Base-by-base conservation (phyloP, 1,139 yeast genomes). In the Geotrichum siamense region DNA sequence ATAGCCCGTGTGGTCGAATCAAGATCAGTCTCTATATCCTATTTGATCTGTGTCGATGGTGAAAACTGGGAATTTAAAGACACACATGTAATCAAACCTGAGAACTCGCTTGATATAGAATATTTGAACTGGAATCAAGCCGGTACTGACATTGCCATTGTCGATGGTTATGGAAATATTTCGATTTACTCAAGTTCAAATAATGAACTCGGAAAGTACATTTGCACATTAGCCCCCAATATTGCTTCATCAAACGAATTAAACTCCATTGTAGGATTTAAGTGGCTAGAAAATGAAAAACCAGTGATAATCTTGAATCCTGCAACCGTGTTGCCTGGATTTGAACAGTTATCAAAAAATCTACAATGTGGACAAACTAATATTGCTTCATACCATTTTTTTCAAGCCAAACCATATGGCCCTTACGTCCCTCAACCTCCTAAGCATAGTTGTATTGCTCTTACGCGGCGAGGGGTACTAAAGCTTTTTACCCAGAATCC, bases 211-310 rank as follows among this genome's bases (percentile, higher is more conserved):
- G 61, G 34, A 50, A 52, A 6, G 48, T 59, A 50, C 43, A 55
- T 8, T 55, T 60, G 44, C 47, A 56, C 25, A 50, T 46, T 30
- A 50, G 52, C 39, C 48, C 62, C 19, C 39, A 54, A 4, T 34
- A 50, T n/a, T 33, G 47, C 46, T n/a, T 49, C 50, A 13, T 53
- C 57, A 3, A 48, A 48, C 8, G 63, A 56, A 30, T 49, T 56
- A 41, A 54, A 57, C 39, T 50, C 61, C 36, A 53, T 80, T 3
- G 67, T 76, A 9, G 75, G 79, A 0, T 73, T 79, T 59, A 74
- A 76, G 52, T 83, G 94, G 94, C 65, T 83, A 35, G 77, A 78
- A 41, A 67, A 76, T 12, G 85, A 81, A 42, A 82, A 82, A 75
- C 75, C 48, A 66, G 78, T 56, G 25, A 45, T 55, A 21, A 39